These are phyloP conservation scores for Ilyonectria robusta DNA, from an alignment of 2,329 filamentous ascomycete genomes.

Conservation along the genomic window DNA sequence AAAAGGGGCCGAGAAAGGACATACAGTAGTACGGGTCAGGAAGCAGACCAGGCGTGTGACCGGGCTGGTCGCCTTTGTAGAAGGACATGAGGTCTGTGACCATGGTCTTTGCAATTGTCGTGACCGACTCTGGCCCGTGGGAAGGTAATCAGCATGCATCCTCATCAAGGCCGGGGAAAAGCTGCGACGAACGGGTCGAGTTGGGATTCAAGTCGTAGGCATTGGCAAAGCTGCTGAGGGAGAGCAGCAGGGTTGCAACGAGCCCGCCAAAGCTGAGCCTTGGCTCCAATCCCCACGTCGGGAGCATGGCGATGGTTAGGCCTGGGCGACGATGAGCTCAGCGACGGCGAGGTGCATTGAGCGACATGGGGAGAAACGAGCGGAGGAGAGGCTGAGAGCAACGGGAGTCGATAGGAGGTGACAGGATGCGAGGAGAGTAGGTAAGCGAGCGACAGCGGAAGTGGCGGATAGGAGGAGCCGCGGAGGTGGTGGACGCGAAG, in stretches of 20 bases:
- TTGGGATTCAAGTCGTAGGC: conserved; percentile 57
- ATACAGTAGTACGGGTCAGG: conserved; percentile 69
- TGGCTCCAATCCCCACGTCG: conserved; percentile 27
- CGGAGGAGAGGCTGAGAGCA: conserved; percentile 16
- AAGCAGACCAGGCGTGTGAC: conserved; percentile 65
- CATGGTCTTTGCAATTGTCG: conserved; percentile 63
- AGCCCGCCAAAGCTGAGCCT: conserved; percentile 37
- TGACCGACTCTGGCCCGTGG: conserved; percentile 62
- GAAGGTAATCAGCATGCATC: conserved; percentile 17
- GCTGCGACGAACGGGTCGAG: conserved; percentile 51
- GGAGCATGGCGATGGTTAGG: conserved; percentile 40
- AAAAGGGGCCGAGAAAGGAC: conserved; percentile 37
- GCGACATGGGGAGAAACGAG: conserved; percentile 38
- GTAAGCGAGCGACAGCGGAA: not conserved
- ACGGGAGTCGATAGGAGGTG: conserved; percentile 6
- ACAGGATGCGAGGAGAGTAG: not conserved
- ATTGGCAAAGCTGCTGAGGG: conserved; percentile 42
- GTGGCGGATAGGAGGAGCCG: not conserved
- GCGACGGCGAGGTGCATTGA: conserved; percentile 18
- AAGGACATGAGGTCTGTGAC: conserved; percentile 63
- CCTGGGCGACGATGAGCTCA: conserved; percentile 38
- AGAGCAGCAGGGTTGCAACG: conserved; percentile 45
- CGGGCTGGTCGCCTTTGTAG: conserved; percentile 64
- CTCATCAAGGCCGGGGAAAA: not conserved
- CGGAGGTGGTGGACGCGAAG: not conserved